Evolutionary conservation across 2,329 filamentous ascomycete genomes (phyloP).

Genomic region (Ceratocystis cubensis): DNA sequence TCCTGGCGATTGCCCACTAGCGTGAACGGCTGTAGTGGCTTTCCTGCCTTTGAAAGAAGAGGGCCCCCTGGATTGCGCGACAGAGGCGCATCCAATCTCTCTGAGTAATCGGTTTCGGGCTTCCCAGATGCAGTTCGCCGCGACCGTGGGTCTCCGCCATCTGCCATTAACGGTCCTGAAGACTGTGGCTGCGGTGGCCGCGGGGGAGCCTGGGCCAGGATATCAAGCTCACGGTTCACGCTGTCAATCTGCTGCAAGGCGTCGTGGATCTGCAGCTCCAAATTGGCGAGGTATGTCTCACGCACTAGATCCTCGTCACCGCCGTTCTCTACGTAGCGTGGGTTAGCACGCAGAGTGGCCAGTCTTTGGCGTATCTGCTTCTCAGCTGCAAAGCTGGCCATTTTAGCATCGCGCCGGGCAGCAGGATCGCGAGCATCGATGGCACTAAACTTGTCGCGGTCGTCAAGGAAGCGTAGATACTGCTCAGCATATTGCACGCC

Average conservation of each 20-base stretch:
- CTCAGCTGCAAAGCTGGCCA: constrained; percentile 71
- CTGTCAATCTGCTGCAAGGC: constrained; percentile 81
- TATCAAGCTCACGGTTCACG: constrained; percentile 69
- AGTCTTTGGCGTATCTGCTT: constrained; percentile 74
- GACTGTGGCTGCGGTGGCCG: constrained; percentile 32
- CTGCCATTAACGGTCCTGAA: constrained; percentile 31
- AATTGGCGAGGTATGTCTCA: constrained; percentile 62
- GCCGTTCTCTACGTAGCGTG: constrained; percentile 38
- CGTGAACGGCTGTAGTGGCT: constrained; percentile 83
- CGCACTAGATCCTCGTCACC: constrained; percentile 78
- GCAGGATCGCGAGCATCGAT: constrained; percentile 50
- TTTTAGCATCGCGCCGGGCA: constrained; percentile 67
- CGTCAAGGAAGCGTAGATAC: constrained; percentile 60
- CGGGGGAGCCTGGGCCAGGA: constrained; percentile 62
- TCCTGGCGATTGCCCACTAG: constrained; percentile 65
- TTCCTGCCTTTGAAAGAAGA: constrained; percentile 64
- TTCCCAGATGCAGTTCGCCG: constrained; percentile 25
- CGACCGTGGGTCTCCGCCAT: constrained; percentile 29
- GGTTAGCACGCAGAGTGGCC: constrained; percentile 41
- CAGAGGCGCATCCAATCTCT: constrained; percentile 58
- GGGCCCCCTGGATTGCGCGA: constrained; percentile 50
- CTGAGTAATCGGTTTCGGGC: constrained; percentile 46
- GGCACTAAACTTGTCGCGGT: constrained; percentile 59
- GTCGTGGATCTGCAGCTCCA: constrained; percentile 62
- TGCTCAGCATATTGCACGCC: constrained; percentile 51